Base-by-base conservation (phyloP, 805 yeast genomes). In the Starmerella floris region DNA sequence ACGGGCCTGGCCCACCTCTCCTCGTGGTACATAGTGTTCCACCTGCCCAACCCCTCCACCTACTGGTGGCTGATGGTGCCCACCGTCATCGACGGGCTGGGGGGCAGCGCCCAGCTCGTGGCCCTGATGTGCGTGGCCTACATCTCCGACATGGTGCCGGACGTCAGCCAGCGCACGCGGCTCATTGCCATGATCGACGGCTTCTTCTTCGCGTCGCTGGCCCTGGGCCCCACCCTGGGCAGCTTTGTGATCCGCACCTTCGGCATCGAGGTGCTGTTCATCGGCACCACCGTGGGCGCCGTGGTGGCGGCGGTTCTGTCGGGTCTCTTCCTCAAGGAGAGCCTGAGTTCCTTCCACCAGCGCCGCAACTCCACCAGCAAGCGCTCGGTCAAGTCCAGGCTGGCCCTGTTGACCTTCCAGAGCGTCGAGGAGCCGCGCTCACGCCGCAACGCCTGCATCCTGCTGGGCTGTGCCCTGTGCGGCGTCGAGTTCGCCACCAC, bases 61-160 rank as follows among this genome's bases (percentile, higher is more conserved):
- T 49, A 49, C 46, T 52, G 51, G 50, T 45, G 52, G 51, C 43
- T 54, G 38, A 33, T 53, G 33, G 40, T 45, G 5, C 56, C 58
- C 16, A 35, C 48, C 2, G 21, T 49, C n/a, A 34, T 53, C 15
- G 49, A 45, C 25, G 48, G 46, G 2, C 33, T 49, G 3, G 56
- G 56, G 15, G 56, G 56, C 19, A 50, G 54, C n/a, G 31, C 35
- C 15, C 40, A 40, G 5, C 31, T 51, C 9, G 42, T 51, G 15
- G 30, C 40, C 13, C 42, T 42, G 11, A 30, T 53, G 40, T 43
- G 50, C n/a, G 40, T 49, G 13, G 47, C 58, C 5, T 53, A 51
- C 35, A 33, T 54, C 13, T 45, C 55, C 5, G 58, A 54, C 34
- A 36, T 46, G 47, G 51, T 54, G 0, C 40, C 43, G 3, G 54